These are phyloP conservation scores for Aspergillus sp. DNA, from an alignment of 2,329 filamentous ascomycete species.

Conservation along the genomic window DNA sequence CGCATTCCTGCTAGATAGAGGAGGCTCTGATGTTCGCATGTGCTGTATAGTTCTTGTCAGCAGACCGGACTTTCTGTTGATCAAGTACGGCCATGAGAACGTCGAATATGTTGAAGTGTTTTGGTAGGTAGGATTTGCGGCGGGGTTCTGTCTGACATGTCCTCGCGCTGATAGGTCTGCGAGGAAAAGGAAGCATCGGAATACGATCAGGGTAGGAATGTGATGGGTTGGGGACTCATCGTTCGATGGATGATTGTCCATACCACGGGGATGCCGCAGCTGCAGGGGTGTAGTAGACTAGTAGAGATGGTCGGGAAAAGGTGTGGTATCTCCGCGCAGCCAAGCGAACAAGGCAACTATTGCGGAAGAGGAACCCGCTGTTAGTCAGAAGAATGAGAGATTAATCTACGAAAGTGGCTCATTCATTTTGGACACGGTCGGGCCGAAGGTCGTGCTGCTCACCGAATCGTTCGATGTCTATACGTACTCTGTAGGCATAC, in stretches of 20 bases:
- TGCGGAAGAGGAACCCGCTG: neutral
- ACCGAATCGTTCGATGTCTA: neutral
- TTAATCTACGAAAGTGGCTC: neutral
- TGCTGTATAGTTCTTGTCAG: neutral
- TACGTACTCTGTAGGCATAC: neutral
- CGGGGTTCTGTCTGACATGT: neutral
- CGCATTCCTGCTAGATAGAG: neutral
- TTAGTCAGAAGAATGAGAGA: conserved; percentile 4
- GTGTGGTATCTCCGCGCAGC: neutral
- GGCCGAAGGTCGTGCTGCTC: neutral
- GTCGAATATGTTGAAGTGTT: neutral
- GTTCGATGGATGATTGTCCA: neutral
- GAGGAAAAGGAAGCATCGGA: neutral
- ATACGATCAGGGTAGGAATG: neutral
- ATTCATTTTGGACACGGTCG: neutral
- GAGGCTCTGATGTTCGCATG: neutral
- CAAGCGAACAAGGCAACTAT: neutral
- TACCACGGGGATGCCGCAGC: neutral
- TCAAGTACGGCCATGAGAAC: neutral
- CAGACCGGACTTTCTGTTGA: neutral
- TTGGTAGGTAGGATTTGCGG: neutral
- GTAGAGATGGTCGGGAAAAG: neutral
- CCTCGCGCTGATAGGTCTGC: neutral
- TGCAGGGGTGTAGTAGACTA: neutral
- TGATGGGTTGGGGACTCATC: neutral